These are phyloP conservation scores for Cladosporium sp. DNA, from an alignment of 2,329 filamentous ascomycete genomes.

Conservation along the genomic window DNA sequence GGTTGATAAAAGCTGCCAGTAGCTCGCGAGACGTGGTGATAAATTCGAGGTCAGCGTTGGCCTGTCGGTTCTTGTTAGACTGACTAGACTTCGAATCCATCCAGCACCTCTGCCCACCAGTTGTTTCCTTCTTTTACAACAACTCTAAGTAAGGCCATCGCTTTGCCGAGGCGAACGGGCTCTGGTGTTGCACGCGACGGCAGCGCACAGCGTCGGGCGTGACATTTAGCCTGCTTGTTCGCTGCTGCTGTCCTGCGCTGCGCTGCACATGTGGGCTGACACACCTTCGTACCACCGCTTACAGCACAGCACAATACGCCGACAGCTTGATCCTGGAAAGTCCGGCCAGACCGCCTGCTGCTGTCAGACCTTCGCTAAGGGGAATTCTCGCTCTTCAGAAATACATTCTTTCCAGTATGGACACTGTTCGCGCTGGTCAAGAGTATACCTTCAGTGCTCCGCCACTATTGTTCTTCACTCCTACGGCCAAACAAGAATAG, in stretches of 20 bases:
- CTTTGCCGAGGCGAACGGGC: not conserved
- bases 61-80: too few relatives aligned
- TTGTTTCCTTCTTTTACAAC: too few relatives aligned
- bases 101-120: too few relatives aligned
- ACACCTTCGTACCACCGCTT: slow-evolving; percentile 5
- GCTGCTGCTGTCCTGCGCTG: not conserved
- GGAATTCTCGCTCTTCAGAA: not conserved
- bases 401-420: not conserved
- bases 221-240: not conserved
- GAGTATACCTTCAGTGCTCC: not conserved
- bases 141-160: not conserved
- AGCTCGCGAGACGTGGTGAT: too few relatives aligned
- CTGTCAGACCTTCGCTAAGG: not conserved
- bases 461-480: not conserved
- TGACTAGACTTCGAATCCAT: too few relatives aligned
- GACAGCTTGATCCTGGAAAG: not conserved
- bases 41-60: too few relatives aligned
- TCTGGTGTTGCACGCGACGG: not conserved
- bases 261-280: slow-evolving; percentile 8
- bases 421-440: not conserved
- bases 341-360: not conserved
- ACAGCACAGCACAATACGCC: not conserved
- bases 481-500: not conserved
- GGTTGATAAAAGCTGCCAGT: too few relatives aligned
- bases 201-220: slow-evolving; percentile 1